These are phyloP conservation scores for Aspergillus cejpii DNA, from an alignment of 2,329 filamentous ascomycete species.

Conservation along the genomic window DNA sequence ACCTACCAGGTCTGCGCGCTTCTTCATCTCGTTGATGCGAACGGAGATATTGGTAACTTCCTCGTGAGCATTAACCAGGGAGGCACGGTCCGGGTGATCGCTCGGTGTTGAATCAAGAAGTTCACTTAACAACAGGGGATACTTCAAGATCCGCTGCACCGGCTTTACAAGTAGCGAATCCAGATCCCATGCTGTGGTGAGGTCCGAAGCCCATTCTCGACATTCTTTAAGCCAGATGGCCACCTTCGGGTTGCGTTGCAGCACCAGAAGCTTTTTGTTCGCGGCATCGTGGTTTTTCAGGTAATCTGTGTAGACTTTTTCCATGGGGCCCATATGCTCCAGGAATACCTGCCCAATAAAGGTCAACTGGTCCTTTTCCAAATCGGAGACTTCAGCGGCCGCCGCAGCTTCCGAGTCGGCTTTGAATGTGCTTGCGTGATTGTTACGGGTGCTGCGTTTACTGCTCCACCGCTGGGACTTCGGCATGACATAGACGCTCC, in stretches of 20 bases:
- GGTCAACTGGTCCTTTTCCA: constrained; percentile 54
- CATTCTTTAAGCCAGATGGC: constrained; percentile 86
- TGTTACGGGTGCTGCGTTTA: constrained; percentile 45
- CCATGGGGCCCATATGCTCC: constrained; percentile 52
- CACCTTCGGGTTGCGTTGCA: constrained; percentile 52
- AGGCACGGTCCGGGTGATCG: constrained; percentile 73
- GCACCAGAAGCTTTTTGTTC: constrained; percentile 52
- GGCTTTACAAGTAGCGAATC: constrained; percentile 97
- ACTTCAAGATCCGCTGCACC: constrained; percentile 89
- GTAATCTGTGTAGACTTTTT: constrained; percentile 59
- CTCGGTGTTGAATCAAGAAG: constrained; percentile 70
- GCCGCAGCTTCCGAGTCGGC: constrained; percentile 24
- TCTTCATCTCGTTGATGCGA: constrained; percentile 89
- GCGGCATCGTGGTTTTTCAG: constrained; percentile 59
- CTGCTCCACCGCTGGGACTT: constrained; percentile 49
- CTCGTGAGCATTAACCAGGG: constrained; percentile 64
- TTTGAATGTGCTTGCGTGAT: constrained; percentile 27
- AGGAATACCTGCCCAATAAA: constrained; percentile 55
- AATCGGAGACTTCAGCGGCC: constrained; percentile 36
- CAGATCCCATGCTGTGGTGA: constrained; percentile 90
- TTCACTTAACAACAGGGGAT: constrained; percentile 76
- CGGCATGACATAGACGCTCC: constrained; percentile 67
- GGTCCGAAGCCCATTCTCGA: constrained; percentile 81
- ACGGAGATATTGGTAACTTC: constrained; percentile 57
- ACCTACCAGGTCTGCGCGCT: constrained; percentile 85